These are phyloP conservation scores for Vitis rupestris DNA, from an alignment of 164 flowering plant species.

Conservation along the genomic window DNA sequence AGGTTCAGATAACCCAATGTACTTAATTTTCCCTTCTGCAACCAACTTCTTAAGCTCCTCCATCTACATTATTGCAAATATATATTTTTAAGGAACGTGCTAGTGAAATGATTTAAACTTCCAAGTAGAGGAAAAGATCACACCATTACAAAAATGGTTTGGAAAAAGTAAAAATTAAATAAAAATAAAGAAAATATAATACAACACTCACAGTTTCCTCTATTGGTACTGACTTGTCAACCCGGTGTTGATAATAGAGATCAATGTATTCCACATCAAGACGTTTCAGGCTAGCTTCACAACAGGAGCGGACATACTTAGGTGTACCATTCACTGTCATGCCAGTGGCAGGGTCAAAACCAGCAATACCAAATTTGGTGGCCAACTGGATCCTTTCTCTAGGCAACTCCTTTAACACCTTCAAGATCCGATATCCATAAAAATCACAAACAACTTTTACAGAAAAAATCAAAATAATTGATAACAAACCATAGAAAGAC, in stretches of 20 bases:
- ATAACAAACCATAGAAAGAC: no score
- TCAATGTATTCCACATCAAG: conserved; percentile 51
- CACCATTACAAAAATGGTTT: no score
- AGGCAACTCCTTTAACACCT: conserved; percentile 53
- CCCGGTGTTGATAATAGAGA: conserved; percentile 45
- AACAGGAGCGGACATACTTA: conserved; percentile 46
- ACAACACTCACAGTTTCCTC: conserved; percentile 40
- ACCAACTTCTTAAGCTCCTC: conserved; percentile 14
- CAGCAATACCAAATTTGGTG: conserved; percentile 44
- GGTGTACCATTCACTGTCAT: conserved; percentile 32
- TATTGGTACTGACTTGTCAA: conserved; percentile 39
- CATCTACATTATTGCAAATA: neutral
- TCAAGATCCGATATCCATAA: no score
- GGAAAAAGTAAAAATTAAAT: neutral
- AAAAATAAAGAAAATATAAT: neutral
- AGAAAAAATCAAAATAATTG: no score
- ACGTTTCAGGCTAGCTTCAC: conserved; percentile 51
- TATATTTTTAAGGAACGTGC: neutral
- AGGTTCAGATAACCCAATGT: conserved; percentile 13
- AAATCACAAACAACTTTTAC: no score
- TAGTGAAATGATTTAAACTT: no score
- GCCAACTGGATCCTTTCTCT: conserved; percentile 45
- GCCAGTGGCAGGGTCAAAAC: neutral
- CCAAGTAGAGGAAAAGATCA: no score
- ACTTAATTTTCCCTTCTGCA: conserved; percentile 12